Evolutionary conservation across 2,329 filamentous ascomycete species (phyloP).

Genomic region (Colletotrichum costaricense): DNA sequence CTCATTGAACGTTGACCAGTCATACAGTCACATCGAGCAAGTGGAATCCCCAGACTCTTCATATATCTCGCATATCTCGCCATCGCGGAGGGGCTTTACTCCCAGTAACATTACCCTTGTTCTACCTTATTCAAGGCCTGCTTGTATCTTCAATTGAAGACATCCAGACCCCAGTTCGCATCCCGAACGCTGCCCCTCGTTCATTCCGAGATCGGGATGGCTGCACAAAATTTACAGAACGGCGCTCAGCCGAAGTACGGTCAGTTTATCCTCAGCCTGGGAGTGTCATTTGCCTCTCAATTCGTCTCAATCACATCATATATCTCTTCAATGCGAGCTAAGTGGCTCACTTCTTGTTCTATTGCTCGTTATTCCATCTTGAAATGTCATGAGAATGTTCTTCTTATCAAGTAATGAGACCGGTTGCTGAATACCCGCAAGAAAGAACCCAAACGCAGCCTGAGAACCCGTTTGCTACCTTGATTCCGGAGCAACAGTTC

Average conservation of each 20-base stretch:
- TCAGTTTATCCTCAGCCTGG: constrained; percentile 41
- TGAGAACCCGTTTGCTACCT: constrained; percentile 88
- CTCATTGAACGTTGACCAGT: constrained; percentile 10
- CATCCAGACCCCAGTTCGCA: background rate
- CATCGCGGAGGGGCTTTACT: background rate
- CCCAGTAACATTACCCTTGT: background rate
- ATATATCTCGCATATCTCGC: constrained; percentile 28
- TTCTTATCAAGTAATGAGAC: constrained; percentile 45
- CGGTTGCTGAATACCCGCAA: constrained; percentile 73
- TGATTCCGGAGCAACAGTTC: constrained; percentile 91
- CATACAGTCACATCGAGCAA: constrained; percentile 17
- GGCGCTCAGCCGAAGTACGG: constrained; percentile 44
- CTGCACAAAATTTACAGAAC: constrained; percentile 36
- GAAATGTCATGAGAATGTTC: background rate
- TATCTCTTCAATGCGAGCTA: background rate
- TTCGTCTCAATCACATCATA: constrained; percentile 8
- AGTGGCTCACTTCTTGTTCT: background rate
- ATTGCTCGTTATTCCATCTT: background rate
- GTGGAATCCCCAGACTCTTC: constrained; percentile 17
- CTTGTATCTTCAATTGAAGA: background rate
- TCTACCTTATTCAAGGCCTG: background rate
- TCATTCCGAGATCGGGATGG: constrained; percentile 40
- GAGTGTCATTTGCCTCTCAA: background rate
- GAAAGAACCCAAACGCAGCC: constrained; percentile 76
- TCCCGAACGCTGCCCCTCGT: constrained; percentile 9